Percentiles rank a stretch among this genome's conserved stretches.
Evolutionary conservation across 2,329 filamentous ascomycete species (phyloP).

Genomic region (Diaporthe sp.): DNA sequence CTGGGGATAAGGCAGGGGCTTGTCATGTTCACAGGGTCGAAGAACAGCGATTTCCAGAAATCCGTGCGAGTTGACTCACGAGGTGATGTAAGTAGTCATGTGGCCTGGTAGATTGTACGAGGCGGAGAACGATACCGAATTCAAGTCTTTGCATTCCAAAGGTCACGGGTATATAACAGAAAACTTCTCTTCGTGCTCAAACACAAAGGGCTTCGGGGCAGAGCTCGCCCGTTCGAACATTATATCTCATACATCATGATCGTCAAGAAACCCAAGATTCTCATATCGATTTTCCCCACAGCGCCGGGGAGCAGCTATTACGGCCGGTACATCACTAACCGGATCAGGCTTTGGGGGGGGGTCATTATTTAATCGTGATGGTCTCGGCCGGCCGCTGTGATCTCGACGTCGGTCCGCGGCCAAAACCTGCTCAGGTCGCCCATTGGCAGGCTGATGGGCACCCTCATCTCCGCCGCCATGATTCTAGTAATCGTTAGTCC

Average conservation of each 20-base stretch:
- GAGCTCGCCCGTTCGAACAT: neutral
- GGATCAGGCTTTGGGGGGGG: too few relatives aligned
- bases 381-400: neutral
- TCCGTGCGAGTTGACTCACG: neutral
- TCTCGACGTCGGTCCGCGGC: constrained; percentile 50
- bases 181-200: neutral
- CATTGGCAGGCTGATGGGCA: constrained; percentile 58
- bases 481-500: constrained; percentile 42
- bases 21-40: too few relatives aligned
- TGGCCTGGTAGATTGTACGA: neutral
- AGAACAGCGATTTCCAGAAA: too few relatives aligned
- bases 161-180: neutral
- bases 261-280: neutral
- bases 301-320: accelerated
- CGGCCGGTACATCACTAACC: neutral
- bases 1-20: too few relatives aligned
- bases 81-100: neutral
- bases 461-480: constrained; percentile 63
- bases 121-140: neutral
- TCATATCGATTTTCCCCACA: too few relatives aligned
- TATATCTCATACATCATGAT: neutral
- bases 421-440: constrained; percentile 62
- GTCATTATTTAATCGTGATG: neutral
- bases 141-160: neutral
- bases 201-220: neutral